Evolutionary conservation across 257 asterid genomes (phyloP).

Genomic region (Mentha longifolia): DNA sequence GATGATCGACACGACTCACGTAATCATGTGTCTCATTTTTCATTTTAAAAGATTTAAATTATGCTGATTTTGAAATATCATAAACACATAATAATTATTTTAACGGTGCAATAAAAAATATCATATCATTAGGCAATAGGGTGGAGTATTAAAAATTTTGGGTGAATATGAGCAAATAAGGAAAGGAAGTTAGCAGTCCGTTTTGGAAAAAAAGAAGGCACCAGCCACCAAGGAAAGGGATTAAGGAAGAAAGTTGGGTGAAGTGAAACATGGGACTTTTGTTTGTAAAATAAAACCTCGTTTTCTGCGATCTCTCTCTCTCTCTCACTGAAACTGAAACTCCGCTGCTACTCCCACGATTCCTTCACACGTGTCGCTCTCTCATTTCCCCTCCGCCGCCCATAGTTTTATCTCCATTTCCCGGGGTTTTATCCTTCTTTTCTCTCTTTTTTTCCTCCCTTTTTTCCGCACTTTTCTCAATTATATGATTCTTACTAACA

Average conservation of each 20-base stretch:
- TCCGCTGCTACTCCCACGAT: conserved; percentile 47
- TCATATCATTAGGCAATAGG: no score
- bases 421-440: background rate
- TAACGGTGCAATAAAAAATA: no score
- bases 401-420: conserved; percentile 28
- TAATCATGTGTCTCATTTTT: no score
- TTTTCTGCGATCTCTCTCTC: conserved; percentile 30
- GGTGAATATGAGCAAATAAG: no score
- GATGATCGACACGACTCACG: no score
- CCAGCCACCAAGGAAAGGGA: background rate
- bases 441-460: background rate
- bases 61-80: no score
- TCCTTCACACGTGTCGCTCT: conserved; percentile 40
- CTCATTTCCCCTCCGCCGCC: conserved; percentile 37
- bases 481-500: background rate
- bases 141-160: no score
- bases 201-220: background rate
- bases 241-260: conserved; percentile 22
- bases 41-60: no score
- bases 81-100: no score
- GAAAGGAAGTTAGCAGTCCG: no score
- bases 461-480: background rate
- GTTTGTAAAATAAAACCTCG: conserved; percentile 30
- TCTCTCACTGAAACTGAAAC: conserved; percentile 28
- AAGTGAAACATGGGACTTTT: background rate